phyloP scores from a whole-genome alignment of 1,284 basidiomycete species.

The Athelia psychrophila region DNA sequence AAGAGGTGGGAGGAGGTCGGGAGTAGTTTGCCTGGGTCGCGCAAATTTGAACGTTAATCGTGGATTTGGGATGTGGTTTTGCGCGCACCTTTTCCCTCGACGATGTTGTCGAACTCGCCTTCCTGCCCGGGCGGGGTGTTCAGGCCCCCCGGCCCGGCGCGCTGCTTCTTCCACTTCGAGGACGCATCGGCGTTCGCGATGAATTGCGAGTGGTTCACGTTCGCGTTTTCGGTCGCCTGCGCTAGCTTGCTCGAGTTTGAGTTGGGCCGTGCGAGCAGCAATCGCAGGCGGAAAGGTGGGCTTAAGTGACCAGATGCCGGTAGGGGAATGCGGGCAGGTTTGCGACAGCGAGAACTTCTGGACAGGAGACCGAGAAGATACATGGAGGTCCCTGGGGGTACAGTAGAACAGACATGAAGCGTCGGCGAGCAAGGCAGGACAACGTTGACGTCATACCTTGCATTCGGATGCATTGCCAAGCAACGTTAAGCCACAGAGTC shows the following conservation, averaged over 20 bases:
- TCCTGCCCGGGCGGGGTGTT: constrained; percentile 16
- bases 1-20: constrained; percentile 65
- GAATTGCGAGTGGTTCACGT: constrained; percentile 44
- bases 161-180: constrained; percentile 34
- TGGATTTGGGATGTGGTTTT: background rate
- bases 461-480: too few relatives aligned
- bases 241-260: background rate
- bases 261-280: too few relatives aligned
- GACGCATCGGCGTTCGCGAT: constrained; percentile 38
- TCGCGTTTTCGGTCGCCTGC: constrained; percentile 25
- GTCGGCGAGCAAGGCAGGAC: too few relatives aligned
- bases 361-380: too few relatives aligned
- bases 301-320: too few relatives aligned
- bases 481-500: too few relatives aligned
- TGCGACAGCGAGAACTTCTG: too few relatives aligned
- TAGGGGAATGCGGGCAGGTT: too few relatives aligned
- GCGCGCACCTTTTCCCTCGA: constrained; percentile 27
- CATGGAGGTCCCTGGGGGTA: too few relatives aligned
- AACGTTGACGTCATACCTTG: too few relatives aligned
- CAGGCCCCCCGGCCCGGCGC: constrained; percentile 22
- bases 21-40: constrained; percentile 47
- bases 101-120: constrained; percentile 23
- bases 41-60: background rate
- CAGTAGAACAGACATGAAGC: too few relatives aligned
- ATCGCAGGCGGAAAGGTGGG: too few relatives aligned